Evolutionary conservation across 2,329 filamentous ascomycete species (phyloP).

Genomic region (Thelonectria blattea): DNA sequence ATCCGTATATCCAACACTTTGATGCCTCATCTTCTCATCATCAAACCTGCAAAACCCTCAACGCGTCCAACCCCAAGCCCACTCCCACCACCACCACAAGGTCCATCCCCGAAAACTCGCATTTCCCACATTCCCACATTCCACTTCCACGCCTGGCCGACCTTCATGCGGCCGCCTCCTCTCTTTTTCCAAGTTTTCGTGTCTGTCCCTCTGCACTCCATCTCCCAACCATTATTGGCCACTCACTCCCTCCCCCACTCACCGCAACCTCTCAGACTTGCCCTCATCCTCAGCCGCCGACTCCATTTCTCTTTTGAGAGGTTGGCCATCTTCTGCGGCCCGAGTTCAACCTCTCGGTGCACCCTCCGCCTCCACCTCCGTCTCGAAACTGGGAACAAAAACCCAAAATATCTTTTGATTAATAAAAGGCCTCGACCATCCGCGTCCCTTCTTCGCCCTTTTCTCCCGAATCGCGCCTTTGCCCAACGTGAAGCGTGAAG

Average conservation of each 20-base stretch:
- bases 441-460: constrained; percentile 23
- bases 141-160: constrained; percentile 21
- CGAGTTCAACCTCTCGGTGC: constrained; percentile 4
- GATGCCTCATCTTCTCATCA: too few species aligned
- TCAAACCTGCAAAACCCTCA: too few species aligned
- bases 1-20: background rate
- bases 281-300: background rate
- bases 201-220: constrained; percentile 5
- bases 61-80: too few species aligned
- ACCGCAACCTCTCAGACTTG: background rate
- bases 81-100: background rate
- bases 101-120: too few species aligned
- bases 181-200: background rate
- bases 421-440: constrained; percentile 34
- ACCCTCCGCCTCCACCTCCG: background rate
- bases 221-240: too few species aligned
- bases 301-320: background rate
- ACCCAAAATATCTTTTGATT: constrained; percentile 10
- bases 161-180: constrained; percentile 28
- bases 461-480: constrained; percentile 20
- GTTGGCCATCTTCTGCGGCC: constrained; percentile 2
- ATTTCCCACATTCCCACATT: background rate
- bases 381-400: background rate
- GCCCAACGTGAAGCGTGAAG: constrained; percentile 1
- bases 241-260: background rate